phyloP scores from a whole-genome alignment of 2,329 filamentous ascomycete species.

The Diaporthe ampelina region DNA sequence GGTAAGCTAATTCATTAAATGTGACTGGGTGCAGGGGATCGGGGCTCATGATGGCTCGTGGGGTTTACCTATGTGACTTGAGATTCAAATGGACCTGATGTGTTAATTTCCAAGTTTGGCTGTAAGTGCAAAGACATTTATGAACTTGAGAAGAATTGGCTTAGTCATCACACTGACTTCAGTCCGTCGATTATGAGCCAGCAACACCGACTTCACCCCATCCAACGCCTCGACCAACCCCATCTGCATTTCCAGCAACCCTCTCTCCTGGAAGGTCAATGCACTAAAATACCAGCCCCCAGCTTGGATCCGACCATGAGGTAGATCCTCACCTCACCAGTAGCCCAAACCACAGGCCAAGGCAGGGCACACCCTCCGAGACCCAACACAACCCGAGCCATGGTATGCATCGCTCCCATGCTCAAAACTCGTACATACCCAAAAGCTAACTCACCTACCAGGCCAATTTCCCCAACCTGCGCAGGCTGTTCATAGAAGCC shows the following conservation, averaged over 20 bases:
- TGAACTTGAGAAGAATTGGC: no score
- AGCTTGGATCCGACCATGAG: not conserved
- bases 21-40: no score
- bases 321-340: no score
- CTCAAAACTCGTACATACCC: not conserved
- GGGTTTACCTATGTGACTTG: no score
- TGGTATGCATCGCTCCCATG: not conserved
- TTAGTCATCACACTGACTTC: constrained; percentile 22
- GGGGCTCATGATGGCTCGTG: not conserved
- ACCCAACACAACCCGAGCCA: not conserved
- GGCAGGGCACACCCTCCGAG: not conserved
- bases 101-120: no score
- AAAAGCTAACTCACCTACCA: not conserved
- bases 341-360: no score
- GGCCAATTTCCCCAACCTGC: constrained; percentile 43
- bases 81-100: not conserved
- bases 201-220: not conserved
- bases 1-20: no score
- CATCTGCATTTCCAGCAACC: no score
- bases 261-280: not conserved
- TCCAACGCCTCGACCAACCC: no score
- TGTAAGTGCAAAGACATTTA: no score
- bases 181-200: not conserved
- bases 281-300: not conserved
- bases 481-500: constrained; percentile 37